phyloP scores from a whole-genome alignment of 1,139 yeast genomes.

The Suhomyces yuchorum region DNA sequence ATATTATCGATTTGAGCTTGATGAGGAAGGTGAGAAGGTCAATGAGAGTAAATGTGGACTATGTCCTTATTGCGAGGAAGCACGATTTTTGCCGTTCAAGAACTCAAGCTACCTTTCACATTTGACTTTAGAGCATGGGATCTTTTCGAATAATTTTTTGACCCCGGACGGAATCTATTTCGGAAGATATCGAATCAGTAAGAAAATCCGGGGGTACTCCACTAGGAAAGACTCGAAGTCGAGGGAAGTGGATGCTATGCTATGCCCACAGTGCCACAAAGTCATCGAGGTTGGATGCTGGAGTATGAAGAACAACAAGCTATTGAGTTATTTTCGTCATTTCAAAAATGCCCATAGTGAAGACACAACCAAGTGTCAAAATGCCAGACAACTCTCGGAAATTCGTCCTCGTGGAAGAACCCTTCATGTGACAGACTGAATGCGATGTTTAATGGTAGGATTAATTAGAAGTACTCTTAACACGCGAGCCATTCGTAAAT shows the following conservation, averaged over 20 bases:
- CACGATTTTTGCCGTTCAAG: slow-evolving; percentile 36
- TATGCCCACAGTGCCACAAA: slow-evolving; percentile 22
- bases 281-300: slow-evolving; percentile 24
- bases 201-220: slow-evolving; percentile 1
- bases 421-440: slow-evolving; percentile 13
- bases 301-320: slow-evolving; percentile 22
- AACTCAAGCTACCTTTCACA: slow-evolving; percentile 38
- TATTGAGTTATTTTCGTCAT: slow-evolving; percentile 25
- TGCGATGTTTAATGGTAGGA: too few relatives aligned
- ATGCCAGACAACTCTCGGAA: slow-evolving; percentile 10
- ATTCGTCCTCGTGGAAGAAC: slow-evolving; percentile 15
- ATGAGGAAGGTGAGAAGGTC: slow-evolving; percentile 19
- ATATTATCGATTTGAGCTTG: slow-evolving; percentile 29
- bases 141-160: slow-evolving; percentile 33
- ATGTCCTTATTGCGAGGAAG: slow-evolving; percentile 35
- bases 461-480: too few relatives aligned
- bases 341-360: slow-evolving; percentile 18
- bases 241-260: slow-evolving; percentile 19
- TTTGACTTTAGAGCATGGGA: slow-evolving; percentile 38
- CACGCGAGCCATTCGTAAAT: too few relatives aligned
- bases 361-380: slow-evolving; percentile 7
- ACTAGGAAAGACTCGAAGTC: neutral
- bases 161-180: slow-evolving; percentile 26
- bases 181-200: slow-evolving; percentile 17
- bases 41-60: slow-evolving; percentile 33